Conservation (phyloP, 129 eudicot species). For the Tanacetum coccineum region DNA sequence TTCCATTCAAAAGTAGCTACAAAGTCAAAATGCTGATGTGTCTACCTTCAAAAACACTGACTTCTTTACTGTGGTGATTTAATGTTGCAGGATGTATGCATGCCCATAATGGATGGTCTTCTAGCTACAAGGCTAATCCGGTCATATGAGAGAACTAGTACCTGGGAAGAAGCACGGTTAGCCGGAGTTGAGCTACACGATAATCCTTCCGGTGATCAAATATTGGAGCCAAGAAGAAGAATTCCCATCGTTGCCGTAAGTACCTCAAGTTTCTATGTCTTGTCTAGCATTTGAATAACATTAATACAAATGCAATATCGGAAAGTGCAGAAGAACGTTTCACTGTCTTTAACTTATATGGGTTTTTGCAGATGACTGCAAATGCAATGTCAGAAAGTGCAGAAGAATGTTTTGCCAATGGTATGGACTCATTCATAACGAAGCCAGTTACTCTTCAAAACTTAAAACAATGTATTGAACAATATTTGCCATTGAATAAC, state of each 20-base stretch:
- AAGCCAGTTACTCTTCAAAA: constrained; percentile 75
- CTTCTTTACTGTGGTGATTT: background rate
- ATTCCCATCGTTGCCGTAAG: constrained; percentile 64
- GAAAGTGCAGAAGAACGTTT: too few relatives aligned
- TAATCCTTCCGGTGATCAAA: constrained; percentile 24
- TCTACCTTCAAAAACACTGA: background rate
- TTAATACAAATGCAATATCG: too few relatives aligned
- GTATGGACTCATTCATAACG: constrained; percentile 83
- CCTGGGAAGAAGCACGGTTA: constrained; percentile 65
- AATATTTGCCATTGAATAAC: constrained; percentile 35
- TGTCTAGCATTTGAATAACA: too few relatives aligned
- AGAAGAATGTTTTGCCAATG: constrained; percentile 77
- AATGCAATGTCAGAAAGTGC: constrained; percentile 84
- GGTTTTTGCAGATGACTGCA: constrained; percentile 71
- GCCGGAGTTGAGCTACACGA: constrained; percentile 55
- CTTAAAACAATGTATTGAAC: constrained; percentile 56
- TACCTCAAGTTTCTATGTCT: background rate
- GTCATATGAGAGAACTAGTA: constrained; percentile 68
- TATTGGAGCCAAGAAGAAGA: constrained; percentile 14
- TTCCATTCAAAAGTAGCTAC: too few relatives aligned
- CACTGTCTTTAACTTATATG: constrained; percentile 9
- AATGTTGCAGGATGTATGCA: constrained; percentile 62
- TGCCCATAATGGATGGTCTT: constrained; percentile 90
- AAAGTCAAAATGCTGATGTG: too few relatives aligned
- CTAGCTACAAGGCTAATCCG: constrained; percentile 79